These are phyloP conservation scores for Kazachstania kunashirensis DNA, from an alignment of 805 yeast species.

Conservation along the genomic window DNA sequence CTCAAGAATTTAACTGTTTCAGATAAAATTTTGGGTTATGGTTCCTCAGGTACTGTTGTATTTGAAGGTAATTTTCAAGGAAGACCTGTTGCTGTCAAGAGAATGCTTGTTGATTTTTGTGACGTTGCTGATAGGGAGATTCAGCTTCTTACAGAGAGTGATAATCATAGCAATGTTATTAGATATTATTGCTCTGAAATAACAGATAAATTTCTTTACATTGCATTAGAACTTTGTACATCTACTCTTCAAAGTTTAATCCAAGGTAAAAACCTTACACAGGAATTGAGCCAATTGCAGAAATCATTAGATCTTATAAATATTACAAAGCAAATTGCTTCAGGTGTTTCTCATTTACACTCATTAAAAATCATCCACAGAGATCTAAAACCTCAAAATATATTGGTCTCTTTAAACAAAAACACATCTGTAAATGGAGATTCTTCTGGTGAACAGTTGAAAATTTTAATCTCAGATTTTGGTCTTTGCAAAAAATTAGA, in stretches of 20 bases:
- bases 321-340: constrained; percentile 64
- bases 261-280: constrained; percentile 37
- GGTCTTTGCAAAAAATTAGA: constrained; percentile 91
- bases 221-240: constrained; percentile 85
- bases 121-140: constrained; percentile 93
- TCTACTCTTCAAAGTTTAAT: constrained; percentile 83
- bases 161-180: constrained; percentile 91
- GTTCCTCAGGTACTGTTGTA: constrained; percentile 95
- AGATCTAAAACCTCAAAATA: constrained; percentile 91
- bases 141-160: constrained; percentile 78
- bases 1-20: constrained; percentile 53
- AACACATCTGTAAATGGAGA: constrained; percentile 8
- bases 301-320: constrained; percentile 37
- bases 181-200: constrained; percentile 90
- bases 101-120: constrained; percentile 87
- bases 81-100: constrained; percentile 90
- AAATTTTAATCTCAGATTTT: constrained; percentile 86
- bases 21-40: constrained; percentile 78
- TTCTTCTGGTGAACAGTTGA: constrained; percentile 29
- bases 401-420: constrained; percentile 68
- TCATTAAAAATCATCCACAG: constrained; percentile 87
- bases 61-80: constrained; percentile 82
- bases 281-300: constrained; percentile 31
- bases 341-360: constrained; percentile 81
- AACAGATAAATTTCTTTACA: constrained; percentile 77